A percentile compares a stretch with the other conserved stretches of the same genome.
Evolutionary conservation across 1,284 basidiomycete genomes (phyloP).

Genomic region (Ustilago cynodontis): DNA sequence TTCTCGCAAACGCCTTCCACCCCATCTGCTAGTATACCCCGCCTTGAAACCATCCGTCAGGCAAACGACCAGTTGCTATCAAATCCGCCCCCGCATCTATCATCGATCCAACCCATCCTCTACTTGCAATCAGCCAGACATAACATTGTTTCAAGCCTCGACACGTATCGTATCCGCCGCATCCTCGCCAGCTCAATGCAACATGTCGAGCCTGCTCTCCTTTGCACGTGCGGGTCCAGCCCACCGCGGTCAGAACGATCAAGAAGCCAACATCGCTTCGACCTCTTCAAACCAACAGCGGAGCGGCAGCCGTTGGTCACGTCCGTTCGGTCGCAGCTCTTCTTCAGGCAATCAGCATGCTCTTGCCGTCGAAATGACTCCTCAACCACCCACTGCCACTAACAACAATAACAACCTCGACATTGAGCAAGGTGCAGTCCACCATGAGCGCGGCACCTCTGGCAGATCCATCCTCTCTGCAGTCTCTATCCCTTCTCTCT

Average conservation of each 20-base stretch:
- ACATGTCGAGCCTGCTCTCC: slow-evolving; percentile 39
- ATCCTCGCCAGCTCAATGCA: background rate
- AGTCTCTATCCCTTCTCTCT: slow-evolving; percentile 38
- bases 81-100: background rate
- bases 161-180: too few relatives aligned
- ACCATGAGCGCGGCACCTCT: slow-evolving; percentile 41
- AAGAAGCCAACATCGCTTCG: slow-evolving; percentile 24
- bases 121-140: background rate
- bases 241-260: slow-evolving; percentile 23
- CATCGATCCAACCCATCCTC: background rate
- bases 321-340: slow-evolving; percentile 21
- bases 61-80: background rate
- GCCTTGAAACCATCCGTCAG: background rate
- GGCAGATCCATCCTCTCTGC: slow-evolving; percentile 51
- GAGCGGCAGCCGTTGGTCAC: slow-evolving; percentile 20
- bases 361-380: slow-evolving; percentile 26
- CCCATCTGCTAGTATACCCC: background rate
- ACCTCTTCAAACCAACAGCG: slow-evolving; percentile 12
- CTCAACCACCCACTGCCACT: slow-evolving; percentile 6
- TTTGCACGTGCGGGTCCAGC: slow-evolving; percentile 27
- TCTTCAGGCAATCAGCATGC: slow-evolving; percentile 9
- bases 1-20: background rate
- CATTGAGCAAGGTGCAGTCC: slow-evolving; percentile 24
- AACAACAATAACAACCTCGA: slow-evolving; percentile 15
- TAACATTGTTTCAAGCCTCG: too few relatives aligned